Evolutionary conservation across 2,329 filamentous ascomycete genomes (phyloP).

Genomic region (Periconia macrospinosa): DNA sequence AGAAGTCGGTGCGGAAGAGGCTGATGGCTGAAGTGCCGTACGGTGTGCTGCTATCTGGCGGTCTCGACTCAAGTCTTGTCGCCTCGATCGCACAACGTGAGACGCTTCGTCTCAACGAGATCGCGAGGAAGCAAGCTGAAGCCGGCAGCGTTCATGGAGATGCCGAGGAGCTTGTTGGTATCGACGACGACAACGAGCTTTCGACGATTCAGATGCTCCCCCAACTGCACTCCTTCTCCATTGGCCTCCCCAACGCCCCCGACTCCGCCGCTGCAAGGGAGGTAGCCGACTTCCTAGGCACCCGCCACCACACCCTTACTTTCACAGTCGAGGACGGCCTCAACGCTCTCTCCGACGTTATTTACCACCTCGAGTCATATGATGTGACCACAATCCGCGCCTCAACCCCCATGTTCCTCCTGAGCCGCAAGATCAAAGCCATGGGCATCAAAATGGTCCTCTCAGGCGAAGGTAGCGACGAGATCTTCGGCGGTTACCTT

Average conservation of each 20-base stretch:
- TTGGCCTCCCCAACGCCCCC: slow-evolving; percentile 88
- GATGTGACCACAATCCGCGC: slow-evolving; percentile 98
- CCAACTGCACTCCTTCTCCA: slow-evolving; percentile 98
- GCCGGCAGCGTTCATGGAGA: slow-evolving; percentile 53
- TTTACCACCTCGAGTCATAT: slow-evolving; percentile 96
- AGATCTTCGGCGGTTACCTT: slow-evolving; percentile 97
- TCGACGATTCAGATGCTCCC: slow-evolving; percentile 89
- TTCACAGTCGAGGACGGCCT: slow-evolving; percentile 98
- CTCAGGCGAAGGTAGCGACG: slow-evolving; percentile 93
- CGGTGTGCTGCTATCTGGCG: slow-evolving; percentile 91
- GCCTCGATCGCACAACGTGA: slow-evolving; percentile 95
- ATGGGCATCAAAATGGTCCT: slow-evolving; percentile 99
- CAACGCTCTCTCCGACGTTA: slow-evolving; percentile 95
- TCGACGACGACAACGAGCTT: slow-evolving; percentile 88
- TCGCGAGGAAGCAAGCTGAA: slow-evolving; percentile 52
- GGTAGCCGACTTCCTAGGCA: slow-evolving; percentile 95
- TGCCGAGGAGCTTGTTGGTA: slow-evolving; percentile 69
- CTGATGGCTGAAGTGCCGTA: slow-evolving; percentile 99
- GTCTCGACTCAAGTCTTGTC: slow-evolving; percentile 92
- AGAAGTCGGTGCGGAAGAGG: slow-evolving; percentile 91
- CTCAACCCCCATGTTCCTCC: slow-evolving; percentile 97
- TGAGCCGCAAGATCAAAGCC: slow-evolving; percentile 98
- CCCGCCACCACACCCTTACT: slow-evolving; percentile 96
- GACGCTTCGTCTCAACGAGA: slow-evolving; percentile 74
- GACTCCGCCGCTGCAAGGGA: slow-evolving; percentile 90